Percentiles rank a stretch among this genome's conserved stretches.
These are phyloP conservation scores for Citrus unshiu DNA, from an alignment of 345 rosid species.

Conservation along the genomic window DNA sequence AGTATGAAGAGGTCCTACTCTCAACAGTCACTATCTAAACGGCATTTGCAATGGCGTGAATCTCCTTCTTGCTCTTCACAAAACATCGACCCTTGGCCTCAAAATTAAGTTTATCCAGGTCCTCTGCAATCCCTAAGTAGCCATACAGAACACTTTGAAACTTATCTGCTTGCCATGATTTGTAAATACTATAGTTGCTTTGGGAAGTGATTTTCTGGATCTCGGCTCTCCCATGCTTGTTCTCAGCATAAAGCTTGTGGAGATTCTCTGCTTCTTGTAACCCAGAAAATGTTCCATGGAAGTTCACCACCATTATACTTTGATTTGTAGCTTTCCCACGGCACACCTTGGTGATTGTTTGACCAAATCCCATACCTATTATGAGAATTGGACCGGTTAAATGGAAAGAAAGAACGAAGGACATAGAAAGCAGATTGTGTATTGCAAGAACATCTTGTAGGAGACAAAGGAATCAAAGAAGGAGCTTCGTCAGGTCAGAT, in stretches of 20 bases:
- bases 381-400: background rate
- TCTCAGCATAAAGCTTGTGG: slow-evolving; percentile 30
- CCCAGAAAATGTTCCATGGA: slow-evolving; percentile 42
- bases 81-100: slow-evolving; percentile 31
- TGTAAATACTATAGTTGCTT: background rate
- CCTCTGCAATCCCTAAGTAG: slow-evolving; percentile 44
- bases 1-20: too few species aligned
- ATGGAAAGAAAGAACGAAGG: slow-evolving; percentile 7
- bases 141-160: slow-evolving; percentile 33
- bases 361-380: slow-evolving; percentile 40
- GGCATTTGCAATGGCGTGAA: slow-evolving; percentile 25
- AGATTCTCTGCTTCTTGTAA: slow-evolving; percentile 45
- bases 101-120: slow-evolving; percentile 44
- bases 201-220: slow-evolving; percentile 16
- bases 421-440: background rate
- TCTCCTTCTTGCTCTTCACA: slow-evolving; percentile 47
- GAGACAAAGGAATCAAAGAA: background rate
- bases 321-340: slow-evolving; percentile 47
- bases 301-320: slow-evolving; percentile 43
- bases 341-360: slow-evolving; percentile 28
- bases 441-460: background rate
- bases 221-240: slow-evolving; percentile 38
- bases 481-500: background rate
- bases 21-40: background rate
- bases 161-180: slow-evolving; percentile 11